Percentiles rank a stretch among this genome's conserved stretches.
Conservation (phyloP, 139 green algal species). For the Haematococcus lacustris region DNA sequence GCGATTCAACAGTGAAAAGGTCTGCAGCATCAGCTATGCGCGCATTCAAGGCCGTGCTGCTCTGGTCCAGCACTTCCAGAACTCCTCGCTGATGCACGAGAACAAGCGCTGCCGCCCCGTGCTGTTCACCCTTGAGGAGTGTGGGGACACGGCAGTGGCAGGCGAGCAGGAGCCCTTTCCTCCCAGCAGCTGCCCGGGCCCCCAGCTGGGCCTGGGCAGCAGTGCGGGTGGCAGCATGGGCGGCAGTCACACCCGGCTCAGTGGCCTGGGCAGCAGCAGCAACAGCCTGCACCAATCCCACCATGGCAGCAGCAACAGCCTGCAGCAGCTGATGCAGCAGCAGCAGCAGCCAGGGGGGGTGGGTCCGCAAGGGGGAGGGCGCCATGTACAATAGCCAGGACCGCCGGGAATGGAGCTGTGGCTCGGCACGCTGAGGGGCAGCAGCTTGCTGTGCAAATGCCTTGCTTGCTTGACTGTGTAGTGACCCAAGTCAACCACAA, state of each 20-base stretch:
- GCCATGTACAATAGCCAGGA: too few relatives aligned
- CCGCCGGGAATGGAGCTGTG: too few relatives aligned
- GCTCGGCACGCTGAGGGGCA: too few relatives aligned
- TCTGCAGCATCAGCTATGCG: conserved; percentile 90
- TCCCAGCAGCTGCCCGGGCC: conserved; percentile 1
- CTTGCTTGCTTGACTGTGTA: too few relatives aligned
- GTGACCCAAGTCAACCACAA: too few relatives aligned
- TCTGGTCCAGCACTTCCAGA: conserved; percentile 92
- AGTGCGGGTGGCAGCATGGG: neutral
- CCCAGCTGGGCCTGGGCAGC: neutral
- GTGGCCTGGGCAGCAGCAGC: neutral
- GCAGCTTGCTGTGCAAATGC: too few relatives aligned
- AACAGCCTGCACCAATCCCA: too few relatives aligned
- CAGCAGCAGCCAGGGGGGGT: too few relatives aligned
- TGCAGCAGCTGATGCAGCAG: too few relatives aligned
- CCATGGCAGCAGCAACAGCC: too few relatives aligned
- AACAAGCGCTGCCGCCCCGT: conserved; percentile 96
- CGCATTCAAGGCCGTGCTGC: conserved; percentile 86
- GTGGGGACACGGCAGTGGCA: conserved; percentile 11
- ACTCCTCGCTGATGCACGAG: conserved; percentile 95
- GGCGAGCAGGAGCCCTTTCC: conserved; percentile 54
- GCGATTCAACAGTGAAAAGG: conserved; percentile 95
- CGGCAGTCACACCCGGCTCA: neutral
- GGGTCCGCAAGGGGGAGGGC: too few relatives aligned
- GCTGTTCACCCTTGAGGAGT: conserved; percentile 67